Evolutionary conservation across 768 basidiomycete species (phyloP).

Genomic region (Clitopilus hobsonii): DNA sequence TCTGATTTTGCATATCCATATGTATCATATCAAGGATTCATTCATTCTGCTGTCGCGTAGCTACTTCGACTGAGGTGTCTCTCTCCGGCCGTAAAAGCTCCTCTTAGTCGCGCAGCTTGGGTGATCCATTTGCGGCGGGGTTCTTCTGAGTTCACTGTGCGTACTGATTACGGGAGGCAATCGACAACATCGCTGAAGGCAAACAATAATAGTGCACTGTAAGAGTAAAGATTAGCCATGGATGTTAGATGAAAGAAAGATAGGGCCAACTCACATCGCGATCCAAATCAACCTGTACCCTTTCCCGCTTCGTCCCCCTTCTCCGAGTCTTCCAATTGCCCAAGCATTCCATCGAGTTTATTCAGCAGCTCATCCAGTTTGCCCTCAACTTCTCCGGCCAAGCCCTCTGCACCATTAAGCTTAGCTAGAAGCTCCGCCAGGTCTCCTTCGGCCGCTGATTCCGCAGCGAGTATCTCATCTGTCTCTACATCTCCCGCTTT

Average conservation of each 20-base stretch:
- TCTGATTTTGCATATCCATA: neutral
- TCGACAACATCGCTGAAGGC: no score
- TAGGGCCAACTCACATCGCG: neutral
- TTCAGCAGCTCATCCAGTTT: conserved; percentile 58
- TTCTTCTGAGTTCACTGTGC: no score
- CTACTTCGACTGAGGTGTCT: no score
- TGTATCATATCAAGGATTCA: neutral
- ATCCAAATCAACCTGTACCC: neutral
- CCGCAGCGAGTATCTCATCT: conserved; percentile 32
- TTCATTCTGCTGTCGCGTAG: no score
- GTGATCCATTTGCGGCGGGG: no score
- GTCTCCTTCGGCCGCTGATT: conserved; percentile 9
- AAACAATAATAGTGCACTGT: no score
- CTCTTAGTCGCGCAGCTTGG: no score
- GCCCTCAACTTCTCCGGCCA: conserved; percentile 59
- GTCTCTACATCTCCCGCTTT: neutral
- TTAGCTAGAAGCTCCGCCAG: conserved; percentile 48
- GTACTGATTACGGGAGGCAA: no score
- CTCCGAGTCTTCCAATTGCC: neutral
- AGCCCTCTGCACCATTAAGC: conserved; percentile 51
- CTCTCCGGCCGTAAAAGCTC: no score
- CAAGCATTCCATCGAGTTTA: conserved; percentile 52
- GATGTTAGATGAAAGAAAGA: no score
- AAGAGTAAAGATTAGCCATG: no score
- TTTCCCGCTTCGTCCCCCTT: neutral